phyloP scores from a whole-genome alignment of 331 rosid genomes.

The Quercus tomentella region DNA sequence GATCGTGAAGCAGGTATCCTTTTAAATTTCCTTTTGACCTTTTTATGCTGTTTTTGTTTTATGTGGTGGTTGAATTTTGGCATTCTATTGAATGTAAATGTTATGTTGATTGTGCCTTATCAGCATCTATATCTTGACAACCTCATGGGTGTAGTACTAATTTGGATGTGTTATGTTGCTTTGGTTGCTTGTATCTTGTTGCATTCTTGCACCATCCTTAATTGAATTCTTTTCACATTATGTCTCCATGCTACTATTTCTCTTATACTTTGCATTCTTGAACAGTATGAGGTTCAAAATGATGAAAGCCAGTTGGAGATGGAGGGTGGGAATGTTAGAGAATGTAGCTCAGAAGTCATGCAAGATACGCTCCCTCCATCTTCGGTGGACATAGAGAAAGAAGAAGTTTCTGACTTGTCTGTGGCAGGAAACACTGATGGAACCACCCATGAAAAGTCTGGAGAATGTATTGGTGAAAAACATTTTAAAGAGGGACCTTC shows the following conservation, averaged over 20 bases:
- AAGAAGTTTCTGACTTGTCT: background rate
- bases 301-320: background rate
- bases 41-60: background rate
- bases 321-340: background rate
- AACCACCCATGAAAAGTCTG: background rate
- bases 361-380: background rate
- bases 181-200: background rate
- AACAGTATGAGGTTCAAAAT: background rate
- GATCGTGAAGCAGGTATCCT: background rate
- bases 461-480: background rate
- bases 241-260: background rate
- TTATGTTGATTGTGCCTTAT: background rate
- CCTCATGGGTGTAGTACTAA: background rate
- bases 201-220: background rate
- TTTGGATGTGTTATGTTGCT: background rate
- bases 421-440: background rate
- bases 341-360: background rate
- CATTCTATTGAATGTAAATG: background rate
- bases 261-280: background rate
- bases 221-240: background rate
- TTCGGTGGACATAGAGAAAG: background rate
- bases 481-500: background rate
- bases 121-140: background rate
- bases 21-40: background rate
- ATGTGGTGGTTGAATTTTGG: background rate